Evolutionary conservation across 306 rosid genomes (phyloP), one percentile per base, ranked within the genome.

Genomic region (Sicyos baderoa): DNA sequence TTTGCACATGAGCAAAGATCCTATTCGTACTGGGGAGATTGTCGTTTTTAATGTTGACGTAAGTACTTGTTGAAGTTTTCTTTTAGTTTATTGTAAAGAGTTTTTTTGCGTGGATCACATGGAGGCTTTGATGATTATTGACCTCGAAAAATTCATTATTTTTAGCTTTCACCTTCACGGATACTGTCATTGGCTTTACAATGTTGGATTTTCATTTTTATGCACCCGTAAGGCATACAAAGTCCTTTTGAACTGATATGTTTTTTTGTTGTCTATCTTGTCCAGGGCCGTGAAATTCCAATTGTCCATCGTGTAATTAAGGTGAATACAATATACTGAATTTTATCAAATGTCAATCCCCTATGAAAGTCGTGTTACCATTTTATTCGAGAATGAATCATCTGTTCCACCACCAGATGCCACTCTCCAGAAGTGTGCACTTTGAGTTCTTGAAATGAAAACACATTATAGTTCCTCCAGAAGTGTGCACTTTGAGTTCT

Each of bases 21-120:
- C 97, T 45, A 92, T 92, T 76, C 91, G 97, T 55, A 88, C 97
- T 0, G 97, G 97, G 76, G 97, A 92, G 80, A 92, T 92, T 84
- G 97, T 92, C 71, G 97, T 92, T 14, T 92, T 92, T 63, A 89
- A 92, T 72, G 84, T 87, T 21, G 96, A 89, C 75, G 98, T 92
- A 82, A 84, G 98, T 68, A 7, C 23, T 64, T 1, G 21, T 44
- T 45, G 1, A 6, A 42, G 45, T 64, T n/a, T 64, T 9, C 27
- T 45, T 42, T 11, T 12, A 64, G 13, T 19, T 63, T 40, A 44
- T 64, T 40, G 8, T 7, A 29, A 40, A 7, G 35, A 29, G 35
- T 29, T 29, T 17, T 61, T 47, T 62, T 62, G 10, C 18, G 32
- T 18, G 9, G 13, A 62, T 62, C n/a, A 13, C 15, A 62, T 15